Conservation (phyloP, 345 rosid species). For the Gynandropsis gynandra region DNA sequence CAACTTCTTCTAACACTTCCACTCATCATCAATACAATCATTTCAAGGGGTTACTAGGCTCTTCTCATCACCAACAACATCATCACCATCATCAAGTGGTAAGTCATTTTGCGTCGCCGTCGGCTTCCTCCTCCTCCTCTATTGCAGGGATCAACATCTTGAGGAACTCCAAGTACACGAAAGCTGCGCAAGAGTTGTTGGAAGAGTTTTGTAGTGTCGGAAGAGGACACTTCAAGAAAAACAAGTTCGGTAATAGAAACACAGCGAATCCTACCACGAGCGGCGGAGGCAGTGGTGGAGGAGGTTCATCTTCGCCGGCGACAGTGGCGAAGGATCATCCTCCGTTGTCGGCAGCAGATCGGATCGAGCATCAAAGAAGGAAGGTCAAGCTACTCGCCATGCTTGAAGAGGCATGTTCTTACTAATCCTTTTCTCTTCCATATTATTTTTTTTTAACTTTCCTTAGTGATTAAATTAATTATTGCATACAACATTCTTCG, state of each 20-base stretch:
- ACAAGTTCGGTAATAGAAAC: conserved; percentile 31
- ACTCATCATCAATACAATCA: conserved; percentile 26
- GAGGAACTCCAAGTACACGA: conserved; percentile 70
- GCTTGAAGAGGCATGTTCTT: conserved; percentile 97
- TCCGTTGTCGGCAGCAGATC: conserved; percentile 68
- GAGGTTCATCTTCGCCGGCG: conserved; percentile 40
- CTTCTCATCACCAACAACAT: conserved; percentile 35
- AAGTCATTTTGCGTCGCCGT: conserved; percentile 8
- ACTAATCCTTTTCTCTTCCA: conserved; percentile 17
- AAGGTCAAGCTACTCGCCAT: conserved; percentile 87
- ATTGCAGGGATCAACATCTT: conserved; percentile 51
- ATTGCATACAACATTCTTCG: too few species aligned
- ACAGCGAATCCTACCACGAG: conserved; percentile 59
- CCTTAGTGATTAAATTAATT: conserved; percentile 1
- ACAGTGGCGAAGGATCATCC: conserved; percentile 37
- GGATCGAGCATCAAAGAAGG: conserved; percentile 92
- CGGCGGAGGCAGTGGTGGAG: conserved; percentile 30
- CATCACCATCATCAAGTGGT: conserved; percentile 36
- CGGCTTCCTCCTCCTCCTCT: conserved; percentile 33
- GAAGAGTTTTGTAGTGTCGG: conserved; percentile 97
- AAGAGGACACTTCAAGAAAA: conserved; percentile 68
- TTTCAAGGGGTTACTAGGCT: conserved; percentile 24
- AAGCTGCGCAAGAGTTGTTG: conserved; percentile 73
- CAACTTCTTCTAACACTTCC: conserved; percentile 18
- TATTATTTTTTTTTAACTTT: conserved; percentile 15